Conservation (phyloP, 768 basidiomycete species). For the Lyophyllum semitale region DNA sequence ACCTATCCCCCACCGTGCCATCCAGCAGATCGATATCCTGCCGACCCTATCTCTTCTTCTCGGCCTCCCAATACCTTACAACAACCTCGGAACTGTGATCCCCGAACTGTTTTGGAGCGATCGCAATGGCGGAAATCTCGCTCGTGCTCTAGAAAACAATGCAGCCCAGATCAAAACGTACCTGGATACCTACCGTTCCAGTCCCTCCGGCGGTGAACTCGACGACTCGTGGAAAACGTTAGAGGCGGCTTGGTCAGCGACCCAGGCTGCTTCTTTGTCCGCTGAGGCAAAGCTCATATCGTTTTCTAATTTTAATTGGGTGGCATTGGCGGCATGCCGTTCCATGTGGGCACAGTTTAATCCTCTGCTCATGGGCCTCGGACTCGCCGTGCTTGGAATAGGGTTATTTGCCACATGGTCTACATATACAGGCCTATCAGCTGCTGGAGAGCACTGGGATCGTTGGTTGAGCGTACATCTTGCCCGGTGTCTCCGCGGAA, state of each 20-base stretch:
- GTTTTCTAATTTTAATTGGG: slow-evolving; percentile 54
- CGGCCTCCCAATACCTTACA: slow-evolving; percentile 93
- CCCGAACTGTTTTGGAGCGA: slow-evolving; percentile 85
- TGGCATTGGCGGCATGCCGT: slow-evolving; percentile 72
- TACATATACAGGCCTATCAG: slow-evolving; percentile 52
- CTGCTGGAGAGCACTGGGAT: slow-evolving; percentile 41
- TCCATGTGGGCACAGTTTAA: slow-evolving; percentile 96
- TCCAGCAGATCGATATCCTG: slow-evolving; percentile 93
- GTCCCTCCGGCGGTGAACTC: slow-evolving; percentile 72
- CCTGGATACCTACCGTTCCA: slow-evolving; percentile 73
- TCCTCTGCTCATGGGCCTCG: slow-evolving; percentile 70
- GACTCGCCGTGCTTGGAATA: slow-evolving; percentile 61
- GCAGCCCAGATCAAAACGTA: slow-evolving; percentile 75
- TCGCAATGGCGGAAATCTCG: slow-evolving; percentile 38
- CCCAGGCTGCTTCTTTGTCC: slow-evolving; percentile 19
- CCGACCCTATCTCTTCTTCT: slow-evolving; percentile 88
- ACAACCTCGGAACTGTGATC: slow-evolving; percentile 89
- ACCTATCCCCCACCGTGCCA: slow-evolving; percentile 51
- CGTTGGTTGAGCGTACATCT: slow-evolving; percentile 39
- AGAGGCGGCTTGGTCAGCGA: slow-evolving; percentile 44
- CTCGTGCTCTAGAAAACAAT: slow-evolving; percentile 69
- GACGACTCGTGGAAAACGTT: slow-evolving; percentile 62
- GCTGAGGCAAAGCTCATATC: slow-evolving; percentile 37
- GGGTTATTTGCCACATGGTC: slow-evolving; percentile 57
- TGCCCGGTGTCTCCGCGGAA: slow-evolving; percentile 30